Conservation (phyloP, 2,329 filamentous ascomycete species). For the Aspergillus sp. region DNA sequence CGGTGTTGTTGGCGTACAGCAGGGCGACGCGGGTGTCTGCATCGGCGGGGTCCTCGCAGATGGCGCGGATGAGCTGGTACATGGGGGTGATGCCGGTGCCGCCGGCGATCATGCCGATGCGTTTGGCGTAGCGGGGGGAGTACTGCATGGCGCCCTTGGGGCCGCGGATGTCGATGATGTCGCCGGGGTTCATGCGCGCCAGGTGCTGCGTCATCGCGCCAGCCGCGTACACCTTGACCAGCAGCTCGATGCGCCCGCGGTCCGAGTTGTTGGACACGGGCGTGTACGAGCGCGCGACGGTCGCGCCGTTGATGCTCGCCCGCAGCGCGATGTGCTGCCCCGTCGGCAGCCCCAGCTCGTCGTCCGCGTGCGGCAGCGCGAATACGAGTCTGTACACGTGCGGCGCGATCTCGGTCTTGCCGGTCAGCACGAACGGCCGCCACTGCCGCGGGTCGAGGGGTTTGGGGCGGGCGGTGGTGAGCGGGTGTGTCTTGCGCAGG, state of each 20-base stretch:
- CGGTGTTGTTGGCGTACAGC: conserved; percentile 58
- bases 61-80: conserved; percentile 60
- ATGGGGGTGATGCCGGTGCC: conserved; percentile 47
- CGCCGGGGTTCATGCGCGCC: conserved; percentile 23
- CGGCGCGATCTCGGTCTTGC: conserved; percentile 14
- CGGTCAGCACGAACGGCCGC: conserved; percentile 46
- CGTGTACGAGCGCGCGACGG: conserved; percentile 53
- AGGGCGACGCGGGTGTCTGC: conserved; percentile 52
- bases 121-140: conserved; percentile 18
- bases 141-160: conserved; percentile 33
- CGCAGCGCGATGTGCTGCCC: conserved; percentile 56
- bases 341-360: conserved; percentile 52
- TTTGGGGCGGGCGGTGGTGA: conserved; percentile 26
- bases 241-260: conserved; percentile 25
- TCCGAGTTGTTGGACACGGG: conserved; percentile 33
- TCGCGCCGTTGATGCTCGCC: conserved; percentile 45
- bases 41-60: conserved; percentile 58
- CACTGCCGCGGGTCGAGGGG: conserved; percentile 39
- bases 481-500: conserved; percentile 21
- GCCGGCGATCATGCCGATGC: conserved; percentile 34
- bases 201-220: conserved; percentile 28
- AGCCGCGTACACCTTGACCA: conserved; percentile 29
- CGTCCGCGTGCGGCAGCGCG: conserved; percentile 43
- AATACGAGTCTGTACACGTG: conserved; percentile 47
- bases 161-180: conserved; percentile 27